These are phyloP conservation scores for Globisporangium carolinianum DNA, from an alignment of 352 stramenopile species.

Conservation along the genomic window DNA sequence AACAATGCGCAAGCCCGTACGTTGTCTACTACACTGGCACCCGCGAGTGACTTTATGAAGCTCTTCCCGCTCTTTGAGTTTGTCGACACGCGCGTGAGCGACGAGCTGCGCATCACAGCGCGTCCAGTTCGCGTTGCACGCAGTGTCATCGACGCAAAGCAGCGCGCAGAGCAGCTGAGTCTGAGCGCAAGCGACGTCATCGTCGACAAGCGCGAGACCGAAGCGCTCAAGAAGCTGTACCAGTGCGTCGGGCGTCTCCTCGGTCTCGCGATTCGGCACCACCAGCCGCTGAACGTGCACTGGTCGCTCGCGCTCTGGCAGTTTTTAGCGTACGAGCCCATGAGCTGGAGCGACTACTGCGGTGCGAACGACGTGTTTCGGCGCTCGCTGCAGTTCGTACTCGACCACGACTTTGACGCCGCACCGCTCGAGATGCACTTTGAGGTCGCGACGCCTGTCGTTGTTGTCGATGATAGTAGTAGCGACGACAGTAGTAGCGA, in stretches of 20 bases:
- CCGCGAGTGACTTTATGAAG: constrained; percentile 20
- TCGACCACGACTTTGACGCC: constrained; percentile 59
- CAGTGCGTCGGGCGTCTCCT: constrained; percentile 53
- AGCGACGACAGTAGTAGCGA: neutral
- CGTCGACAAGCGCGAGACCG: constrained; percentile 22
- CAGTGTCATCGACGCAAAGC: constrained; percentile 30
- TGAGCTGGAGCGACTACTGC: constrained; percentile 61
- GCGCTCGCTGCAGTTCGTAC: constrained; percentile 50
- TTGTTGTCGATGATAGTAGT: constrained; percentile 15
- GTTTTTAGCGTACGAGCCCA: constrained; percentile 37
- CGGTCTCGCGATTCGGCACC: constrained; percentile 61
- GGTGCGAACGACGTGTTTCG: constrained; percentile 47
- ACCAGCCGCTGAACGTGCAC: constrained; percentile 48
- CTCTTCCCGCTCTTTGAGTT: constrained; percentile 60
- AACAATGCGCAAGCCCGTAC: neutral
- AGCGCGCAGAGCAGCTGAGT: constrained; percentile 19
- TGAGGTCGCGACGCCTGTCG: constrained; percentile 47
- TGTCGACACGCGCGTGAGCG: constrained; percentile 17
- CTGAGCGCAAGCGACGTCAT: constrained; percentile 37
- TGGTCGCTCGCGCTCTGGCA: constrained; percentile 70
- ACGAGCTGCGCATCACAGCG: constrained; percentile 28
- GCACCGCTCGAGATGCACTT: constrained; percentile 58
- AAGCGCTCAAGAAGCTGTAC: constrained; percentile 54
- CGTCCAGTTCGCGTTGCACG: constrained; percentile 23
- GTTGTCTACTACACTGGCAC: neutral